A percentile compares a stretch with the other conserved stretches of the same genome.
These are phyloP conservation scores for Candida adriatica DNA, from an alignment of 805 yeast genomes.

Conservation along the genomic window DNA sequence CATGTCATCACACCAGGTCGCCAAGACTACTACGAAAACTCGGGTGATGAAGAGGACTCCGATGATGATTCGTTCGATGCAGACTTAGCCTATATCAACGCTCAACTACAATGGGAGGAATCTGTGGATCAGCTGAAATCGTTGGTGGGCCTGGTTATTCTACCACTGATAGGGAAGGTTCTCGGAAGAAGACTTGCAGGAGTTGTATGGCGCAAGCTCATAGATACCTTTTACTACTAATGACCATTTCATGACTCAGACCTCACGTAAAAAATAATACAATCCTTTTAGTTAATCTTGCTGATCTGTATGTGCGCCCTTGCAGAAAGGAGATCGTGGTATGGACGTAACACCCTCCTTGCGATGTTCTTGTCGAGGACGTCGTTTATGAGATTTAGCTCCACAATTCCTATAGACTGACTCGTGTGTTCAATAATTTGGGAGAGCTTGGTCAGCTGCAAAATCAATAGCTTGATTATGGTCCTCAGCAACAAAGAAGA, in stretches of 20 bases:
- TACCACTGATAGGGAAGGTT: conserved; percentile 63
- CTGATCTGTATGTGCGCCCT: conserved; percentile 9
- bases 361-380: conserved; percentile 17
- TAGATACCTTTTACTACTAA: conserved; percentile 16
- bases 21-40: too few relatives aligned
- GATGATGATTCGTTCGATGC: conserved; percentile 15
- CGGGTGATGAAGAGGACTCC: conserved; percentile 12
- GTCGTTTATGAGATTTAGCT: conserved; percentile 16
- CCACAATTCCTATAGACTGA: conserved; percentile 4
- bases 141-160: conserved; percentile 49
- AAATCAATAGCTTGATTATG: conserved; percentile 12
- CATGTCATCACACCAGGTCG: too few relatives aligned
- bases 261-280: too few relatives aligned
- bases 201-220: conserved; percentile 18
- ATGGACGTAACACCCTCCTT: conserved; percentile 16
- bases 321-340: conserved; percentile 12
- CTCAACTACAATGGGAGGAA: conserved; percentile 72
- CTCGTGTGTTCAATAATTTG: conserved; percentile 3
- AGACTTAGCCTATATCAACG: conserved; percentile 30
- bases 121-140: conserved; percentile 52
- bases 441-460: conserved; percentile 10
- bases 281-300: neutral
- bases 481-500: conserved; percentile 14
- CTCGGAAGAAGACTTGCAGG: conserved; percentile 57
- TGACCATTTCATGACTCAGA: too few relatives aligned